These are phyloP conservation scores for Didymella sp. DNA, from an alignment of 2,329 filamentous ascomycete genomes.

Conservation along the genomic window DNA sequence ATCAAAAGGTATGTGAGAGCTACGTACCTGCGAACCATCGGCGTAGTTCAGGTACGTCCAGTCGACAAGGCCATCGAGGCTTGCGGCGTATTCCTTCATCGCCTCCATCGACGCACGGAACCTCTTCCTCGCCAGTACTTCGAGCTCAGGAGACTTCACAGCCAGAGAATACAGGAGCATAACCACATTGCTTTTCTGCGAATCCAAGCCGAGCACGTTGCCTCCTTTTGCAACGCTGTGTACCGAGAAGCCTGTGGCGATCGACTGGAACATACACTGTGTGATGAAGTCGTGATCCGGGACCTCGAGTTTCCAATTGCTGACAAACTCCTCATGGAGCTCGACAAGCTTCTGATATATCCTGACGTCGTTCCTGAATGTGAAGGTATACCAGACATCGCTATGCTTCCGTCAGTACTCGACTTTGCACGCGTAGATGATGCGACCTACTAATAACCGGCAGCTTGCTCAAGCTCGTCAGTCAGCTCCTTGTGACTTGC, in stretches of 20 bases:
- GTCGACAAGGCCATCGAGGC: slow-evolving; percentile 19
- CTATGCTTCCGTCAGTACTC: slow-evolving; percentile 18
- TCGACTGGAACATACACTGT: slow-evolving; percentile 36
- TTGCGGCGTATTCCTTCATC: slow-evolving; percentile 23
- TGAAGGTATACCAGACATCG: slow-evolving; percentile 36
- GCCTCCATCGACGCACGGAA: slow-evolving; percentile 21
- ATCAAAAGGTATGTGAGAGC: too few relatives aligned
- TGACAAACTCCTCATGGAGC: slow-evolving; percentile 28
- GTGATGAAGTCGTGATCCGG: slow-evolving; percentile 31
- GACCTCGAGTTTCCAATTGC: slow-evolving; percentile 23
- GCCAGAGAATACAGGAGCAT: slow-evolving; percentile 31
- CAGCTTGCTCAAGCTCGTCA: slow-evolving; percentile 34
- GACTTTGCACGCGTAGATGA: too few relatives aligned
- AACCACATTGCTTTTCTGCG: slow-evolving; percentile 26
- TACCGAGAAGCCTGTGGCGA: slow-evolving; percentile 26
- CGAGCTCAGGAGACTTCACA: slow-evolving; percentile 25
- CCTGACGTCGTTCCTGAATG: slow-evolving; percentile 29
- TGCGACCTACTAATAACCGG: slow-evolving; percentile 37
- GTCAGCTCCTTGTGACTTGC: slow-evolving; percentile 33
- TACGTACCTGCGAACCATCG: slow-evolving; percentile 33
- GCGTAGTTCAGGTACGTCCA: slow-evolving; percentile 48
- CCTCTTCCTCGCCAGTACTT: slow-evolving; percentile 21
- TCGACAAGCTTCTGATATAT: slow-evolving; percentile 32
- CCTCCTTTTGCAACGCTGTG: slow-evolving; percentile 32
- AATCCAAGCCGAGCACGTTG: slow-evolving; percentile 37